These are phyloP conservation scores for Daldinia childiae DNA, from an alignment of 495 filamentous ascomycete genomes.

Conservation along the genomic window DNA sequence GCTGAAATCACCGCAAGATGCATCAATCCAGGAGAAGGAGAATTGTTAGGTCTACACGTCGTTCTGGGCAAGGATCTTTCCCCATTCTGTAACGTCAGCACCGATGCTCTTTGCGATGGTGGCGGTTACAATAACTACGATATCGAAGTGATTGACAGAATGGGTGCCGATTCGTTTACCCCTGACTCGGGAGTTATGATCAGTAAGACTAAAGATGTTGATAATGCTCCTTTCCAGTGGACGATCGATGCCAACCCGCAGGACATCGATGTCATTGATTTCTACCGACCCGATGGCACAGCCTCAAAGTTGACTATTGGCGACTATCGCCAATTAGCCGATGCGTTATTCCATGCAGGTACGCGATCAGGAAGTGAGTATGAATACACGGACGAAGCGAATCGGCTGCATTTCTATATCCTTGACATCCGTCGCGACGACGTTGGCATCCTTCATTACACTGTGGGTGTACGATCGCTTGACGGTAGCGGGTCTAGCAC, in stretches of 20 bases:
- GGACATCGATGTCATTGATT: constrained; percentile 49
- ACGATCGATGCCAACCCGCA: constrained; percentile 55
- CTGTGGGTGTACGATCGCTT: constrained; percentile 49
- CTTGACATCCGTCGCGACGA: constrained; percentile 48
- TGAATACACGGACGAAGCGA: constrained; percentile 51
- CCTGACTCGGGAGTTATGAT: constrained; percentile 56
- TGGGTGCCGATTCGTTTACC: constrained; percentile 54
- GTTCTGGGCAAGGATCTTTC: constrained; percentile 47
- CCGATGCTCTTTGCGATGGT: constrained; percentile 54
- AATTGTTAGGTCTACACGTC: constrained; percentile 53
- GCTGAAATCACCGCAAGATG: constrained; percentile 52
- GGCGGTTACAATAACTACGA: constrained; percentile 53
- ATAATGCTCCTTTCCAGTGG: constrained; percentile 53
- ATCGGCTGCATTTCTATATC: constrained; percentile 53
- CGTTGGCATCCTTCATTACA: constrained; percentile 50
- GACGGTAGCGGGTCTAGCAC: constrained; percentile 46
- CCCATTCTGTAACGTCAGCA: constrained; percentile 46
- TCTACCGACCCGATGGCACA: constrained; percentile 47
- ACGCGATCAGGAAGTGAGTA: constrained; percentile 52
- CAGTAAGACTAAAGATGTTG: constrained; percentile 51
- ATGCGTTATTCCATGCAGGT: constrained; percentile 56
- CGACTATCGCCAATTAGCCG: constrained; percentile 54
- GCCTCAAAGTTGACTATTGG: constrained; percentile 46
- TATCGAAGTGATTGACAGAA: constrained; percentile 54
- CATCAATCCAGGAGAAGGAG: constrained; percentile 42